Base-by-base conservation (phyloP, 345 rosid genomes). In the Boechera retrofracta region DNA sequence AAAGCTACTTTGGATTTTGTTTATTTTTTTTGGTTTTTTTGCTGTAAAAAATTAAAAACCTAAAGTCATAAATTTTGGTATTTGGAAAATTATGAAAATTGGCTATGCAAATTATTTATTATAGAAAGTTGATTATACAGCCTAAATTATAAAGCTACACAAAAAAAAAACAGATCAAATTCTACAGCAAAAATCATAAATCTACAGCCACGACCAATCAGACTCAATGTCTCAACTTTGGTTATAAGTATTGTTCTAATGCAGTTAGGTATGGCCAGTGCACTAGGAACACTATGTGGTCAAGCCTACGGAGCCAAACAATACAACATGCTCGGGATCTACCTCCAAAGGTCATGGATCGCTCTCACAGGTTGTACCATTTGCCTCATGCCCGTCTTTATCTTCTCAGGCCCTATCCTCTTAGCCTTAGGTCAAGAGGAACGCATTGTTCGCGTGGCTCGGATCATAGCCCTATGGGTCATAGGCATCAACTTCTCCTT, bases 251-350 rank as follows among this genome's bases (percentile, higher is more conserved):
- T 58, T 6, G 11, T 56, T 8, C 13, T 61, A 48, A 66, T 78
- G 82, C 87, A 92, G 96, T 68, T 90, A 54, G 98, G 97, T 1
- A 93, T 90, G 98, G 87, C 97, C 5, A 89, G 94, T 58, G 97
- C 89, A 31, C 60, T 88, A 63, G 91, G 90, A 80, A 93, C 97
- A 10, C 74, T 93, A n/a, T 93, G 98, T 44, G 98, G 98, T 52
- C 94, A 93, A 82, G 85, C 97, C 5, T 93, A 55, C 5, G 91
- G 98, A 5, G 93, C 97, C 13, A 83, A 84, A 78, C 97, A 87
- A 35, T 67, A 88, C 72, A 90, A 88, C 73, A 90, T 90, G 98
- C 86, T 88, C 0, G 98, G 97, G 51, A 59, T 93, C 29, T 89
- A 90, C 77, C 91, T 93, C 21, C 98, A 93, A 73, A 73, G 98